Evolutionary conservation across 495 filamentous ascomycete genomes (phyloP).

Genomic region (Platismatia glauca): DNA sequence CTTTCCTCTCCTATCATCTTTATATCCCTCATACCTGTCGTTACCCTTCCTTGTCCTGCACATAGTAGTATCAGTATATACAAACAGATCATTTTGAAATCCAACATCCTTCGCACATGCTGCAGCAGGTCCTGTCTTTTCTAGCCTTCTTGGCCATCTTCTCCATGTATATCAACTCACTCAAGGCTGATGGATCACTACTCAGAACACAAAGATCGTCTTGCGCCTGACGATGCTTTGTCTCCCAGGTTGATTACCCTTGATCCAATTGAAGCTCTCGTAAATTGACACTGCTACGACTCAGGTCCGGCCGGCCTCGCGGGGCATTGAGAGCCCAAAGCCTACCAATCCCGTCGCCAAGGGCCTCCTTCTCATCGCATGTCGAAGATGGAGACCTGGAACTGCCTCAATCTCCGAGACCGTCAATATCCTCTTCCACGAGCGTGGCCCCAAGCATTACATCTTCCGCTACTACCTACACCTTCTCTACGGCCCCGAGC

Average conservation of each 20-base stretch:
- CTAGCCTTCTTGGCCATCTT: not conserved
- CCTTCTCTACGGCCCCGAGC: slow-evolving; percentile 9
- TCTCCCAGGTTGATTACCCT: not conserved
- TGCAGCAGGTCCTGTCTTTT: not conserved
- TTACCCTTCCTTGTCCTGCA: not conserved
- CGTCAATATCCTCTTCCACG: slow-evolving; percentile 14
- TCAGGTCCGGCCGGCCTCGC: slow-evolving; percentile 15
- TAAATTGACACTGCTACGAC: not conserved
- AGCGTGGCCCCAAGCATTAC: slow-evolving; percentile 1
- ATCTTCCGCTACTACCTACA: slow-evolving; percentile 8
- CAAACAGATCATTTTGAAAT: no score
- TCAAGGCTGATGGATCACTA: not conserved
- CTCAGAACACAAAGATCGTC: slow-evolving; percentile 8
- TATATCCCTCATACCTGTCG: not conserved
- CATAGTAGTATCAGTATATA: not conserved
- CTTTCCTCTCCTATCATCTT: no score
- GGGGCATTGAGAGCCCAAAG: slow-evolving; percentile 15
- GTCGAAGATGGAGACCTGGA: slow-evolving; percentile 5
- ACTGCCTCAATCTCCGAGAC: not conserved
- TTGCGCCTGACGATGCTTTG: slow-evolving; percentile 8
- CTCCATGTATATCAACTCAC: not conserved
- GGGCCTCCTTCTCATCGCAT: slow-evolving; percentile 13
- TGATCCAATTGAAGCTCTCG: not conserved
- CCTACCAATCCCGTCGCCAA: slow-evolving; percentile 15
- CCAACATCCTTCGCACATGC: not conserved